phyloP scores from a whole-genome alignment of 768 basidiomycete species.

The Termitomyces bulborhizus region DNA sequence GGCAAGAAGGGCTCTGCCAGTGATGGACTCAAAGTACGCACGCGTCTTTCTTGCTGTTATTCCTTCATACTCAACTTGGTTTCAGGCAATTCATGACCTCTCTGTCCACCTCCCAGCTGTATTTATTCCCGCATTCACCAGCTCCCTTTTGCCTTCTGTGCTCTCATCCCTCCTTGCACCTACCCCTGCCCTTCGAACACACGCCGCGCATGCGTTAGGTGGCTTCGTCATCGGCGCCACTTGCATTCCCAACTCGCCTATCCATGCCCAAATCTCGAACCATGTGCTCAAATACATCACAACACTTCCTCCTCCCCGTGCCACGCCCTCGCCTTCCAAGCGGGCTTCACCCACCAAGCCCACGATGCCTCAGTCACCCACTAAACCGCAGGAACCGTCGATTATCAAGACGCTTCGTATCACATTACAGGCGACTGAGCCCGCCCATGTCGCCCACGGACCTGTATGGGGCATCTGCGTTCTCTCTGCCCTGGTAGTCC shows the following conservation, averaged over 20 bases:
- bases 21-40: constrained; percentile 68
- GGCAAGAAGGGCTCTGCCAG: constrained; percentile 80
- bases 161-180: constrained; percentile 58
- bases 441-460: constrained; percentile 60
- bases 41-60: constrained; percentile 5
- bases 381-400: constrained; percentile 32
- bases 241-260: constrained; percentile 35
- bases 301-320: constrained; percentile 27
- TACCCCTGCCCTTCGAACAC: constrained; percentile 57
- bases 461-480: constrained; percentile 75
- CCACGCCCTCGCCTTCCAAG: constrained; percentile 28
- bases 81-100: constrained; percentile 68
- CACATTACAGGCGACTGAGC: constrained; percentile 49
- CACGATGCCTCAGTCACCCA: constrained; percentile 2
- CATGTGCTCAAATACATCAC: constrained; percentile 44
- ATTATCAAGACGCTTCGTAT: constrained; percentile 65
- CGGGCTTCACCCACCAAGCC: constrained; percentile 29
- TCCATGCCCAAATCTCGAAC: constrained; percentile 50
- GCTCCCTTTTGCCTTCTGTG: constrained; percentile 47
- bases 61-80: not conserved
- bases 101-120: constrained; percentile 53
- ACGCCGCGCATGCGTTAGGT: constrained; percentile 72
- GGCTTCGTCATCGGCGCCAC: constrained; percentile 56
- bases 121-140: constrained; percentile 63
- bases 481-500: constrained; percentile 55